Percentiles rank a stretch among this genome's conserved stretches.
Conservation (phyloP, 2,329 filamentous ascomycete species). For the Phyllosticta paracitricarpa region DNA sequence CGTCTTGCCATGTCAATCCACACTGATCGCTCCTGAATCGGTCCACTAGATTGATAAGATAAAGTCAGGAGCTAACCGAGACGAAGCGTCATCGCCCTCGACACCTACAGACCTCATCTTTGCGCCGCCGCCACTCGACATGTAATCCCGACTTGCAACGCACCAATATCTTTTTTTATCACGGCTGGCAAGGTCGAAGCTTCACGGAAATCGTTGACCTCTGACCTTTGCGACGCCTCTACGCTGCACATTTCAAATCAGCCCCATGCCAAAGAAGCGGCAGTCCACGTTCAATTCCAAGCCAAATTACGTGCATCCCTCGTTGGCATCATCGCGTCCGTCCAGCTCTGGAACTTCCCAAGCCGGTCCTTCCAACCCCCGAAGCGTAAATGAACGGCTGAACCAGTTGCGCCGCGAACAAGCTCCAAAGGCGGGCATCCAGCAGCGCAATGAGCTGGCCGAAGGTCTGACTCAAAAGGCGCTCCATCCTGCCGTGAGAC, state of each 20-base stretch:
- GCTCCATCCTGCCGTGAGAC: constrained; percentile 35
- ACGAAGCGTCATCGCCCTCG: background rate
- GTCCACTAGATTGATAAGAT: constrained; percentile 1
- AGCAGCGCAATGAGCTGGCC: constrained; percentile 35
- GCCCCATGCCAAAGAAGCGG: constrained; percentile 40
- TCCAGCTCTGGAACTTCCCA: constrained; percentile 14
- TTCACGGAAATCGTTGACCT: background rate
- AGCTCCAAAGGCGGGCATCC: constrained; percentile 26
- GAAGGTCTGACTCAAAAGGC: constrained; percentile 32
- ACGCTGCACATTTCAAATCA: background rate
- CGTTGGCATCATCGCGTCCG: constrained; percentile 22
- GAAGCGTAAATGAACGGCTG: constrained; percentile 39
- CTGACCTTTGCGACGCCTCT: background rate
- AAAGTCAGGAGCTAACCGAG: background rate
- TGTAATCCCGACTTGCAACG: background rate
- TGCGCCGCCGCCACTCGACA: constrained; percentile 2
- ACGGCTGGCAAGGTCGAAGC: background rate
- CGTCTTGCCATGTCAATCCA: too few relatives aligned
- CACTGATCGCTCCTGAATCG: background rate
- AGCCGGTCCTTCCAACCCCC: constrained; percentile 13
- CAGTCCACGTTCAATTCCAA: constrained; percentile 30
- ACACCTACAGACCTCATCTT: background rate
- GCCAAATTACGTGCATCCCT: constrained; percentile 29
- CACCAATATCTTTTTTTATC: background rate
- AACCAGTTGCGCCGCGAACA: constrained; percentile 36